Evolutionary conservation across 2,329 filamentous ascomycete species (phyloP), one percentile per base, ranked within the genome.

Genomic region (Alternaria sp.): DNA sequence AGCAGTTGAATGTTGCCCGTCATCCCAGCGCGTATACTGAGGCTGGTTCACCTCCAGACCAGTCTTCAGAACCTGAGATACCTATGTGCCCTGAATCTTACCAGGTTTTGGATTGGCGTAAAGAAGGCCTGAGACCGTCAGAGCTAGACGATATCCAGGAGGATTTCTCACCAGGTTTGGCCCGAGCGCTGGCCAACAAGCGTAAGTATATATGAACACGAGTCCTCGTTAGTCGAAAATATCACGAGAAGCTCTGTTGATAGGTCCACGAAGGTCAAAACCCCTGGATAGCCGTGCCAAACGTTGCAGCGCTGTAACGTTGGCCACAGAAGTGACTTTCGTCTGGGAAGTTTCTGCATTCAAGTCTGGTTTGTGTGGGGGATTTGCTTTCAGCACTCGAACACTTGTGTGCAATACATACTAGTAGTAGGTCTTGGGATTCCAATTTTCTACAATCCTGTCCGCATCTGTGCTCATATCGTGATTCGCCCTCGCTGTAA

Each of bases 41-140:
- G 34, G 38, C 30, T 18, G 5, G 8, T 22, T 14, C 9, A 3
- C 12, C 25, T 12, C 14, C 16, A 9, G 6, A 46, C 5, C n/a
- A 14, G 22, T 7, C 30, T 5, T 6, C 22, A 9, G n/a, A 41
- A 8, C 10, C 3, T 4, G 34, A 46, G 14, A 5, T 34, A 16
- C 11, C 53, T 28, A 12, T 16, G 18, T n/a, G 32, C 10, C 28
- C n/a, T 20, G 25, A 45, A 16, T 38, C 45, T 16, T 57, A 60
- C 9, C 30, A 57, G 46, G 45, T 57, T 41, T 16, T 46, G 5
- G 32, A 32, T 5, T 60, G 58, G 58, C 46, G 58, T 5, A 52
- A 36, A n/a, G 48, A 44, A 18, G 46, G 48, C 18, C 5, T n/a
- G 4, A 25, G 12, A 14, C 30, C 40, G 3, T 25, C 20, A 2